Percentiles rank a stretch among this genome's conserved stretches.
Evolutionary conservation across 306 rosid genomes (phyloP).

Genomic region (Gillenia trifoliata): DNA sequence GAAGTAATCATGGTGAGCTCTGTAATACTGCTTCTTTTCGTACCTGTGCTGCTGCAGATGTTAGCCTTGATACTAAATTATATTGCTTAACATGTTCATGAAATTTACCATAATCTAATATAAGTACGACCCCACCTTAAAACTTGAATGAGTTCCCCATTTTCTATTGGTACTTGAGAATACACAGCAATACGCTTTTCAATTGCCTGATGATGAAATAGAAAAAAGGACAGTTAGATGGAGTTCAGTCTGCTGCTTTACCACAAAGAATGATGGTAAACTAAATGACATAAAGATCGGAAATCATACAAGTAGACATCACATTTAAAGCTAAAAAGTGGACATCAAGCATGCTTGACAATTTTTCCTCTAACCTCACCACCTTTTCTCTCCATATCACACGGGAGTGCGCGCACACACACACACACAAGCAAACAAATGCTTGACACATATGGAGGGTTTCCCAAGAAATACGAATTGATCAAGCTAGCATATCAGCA

Average conservation of each 20-base stretch:
- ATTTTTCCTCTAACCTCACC: slow-evolving; percentile 1
- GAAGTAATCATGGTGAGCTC: slow-evolving; percentile 94
- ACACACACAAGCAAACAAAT: neutral
- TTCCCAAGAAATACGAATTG: neutral
- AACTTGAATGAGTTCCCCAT: slow-evolving; percentile 94
- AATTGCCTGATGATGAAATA: slow-evolving; percentile 53
- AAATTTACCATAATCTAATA: slow-evolving; percentile 2
- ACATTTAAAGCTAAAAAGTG: neutral
- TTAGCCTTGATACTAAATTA: slow-evolving; percentile 48
- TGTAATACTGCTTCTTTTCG: slow-evolving; percentile 82
- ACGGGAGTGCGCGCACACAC: too few species aligned
- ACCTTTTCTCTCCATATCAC: too few species aligned
- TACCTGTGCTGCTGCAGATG: slow-evolving; percentile 95
- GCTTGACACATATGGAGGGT: neutral
- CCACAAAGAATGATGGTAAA: neutral
- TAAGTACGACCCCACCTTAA: slow-evolving; percentile 62
- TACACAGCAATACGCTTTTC: slow-evolving; percentile 92
- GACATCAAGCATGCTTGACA: neutral
- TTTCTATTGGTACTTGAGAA: slow-evolving; percentile 86
- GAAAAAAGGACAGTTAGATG: neutral
- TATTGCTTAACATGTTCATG: slow-evolving; percentile 16
- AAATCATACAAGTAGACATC: neutral
- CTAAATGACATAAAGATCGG: neutral
- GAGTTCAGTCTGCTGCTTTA: neutral
- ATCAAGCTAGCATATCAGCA: too few species aligned